Base-by-base conservation (phyloP, 1,284 basidiomycete genomes). In the Paramarasmius palmivorus region DNA sequence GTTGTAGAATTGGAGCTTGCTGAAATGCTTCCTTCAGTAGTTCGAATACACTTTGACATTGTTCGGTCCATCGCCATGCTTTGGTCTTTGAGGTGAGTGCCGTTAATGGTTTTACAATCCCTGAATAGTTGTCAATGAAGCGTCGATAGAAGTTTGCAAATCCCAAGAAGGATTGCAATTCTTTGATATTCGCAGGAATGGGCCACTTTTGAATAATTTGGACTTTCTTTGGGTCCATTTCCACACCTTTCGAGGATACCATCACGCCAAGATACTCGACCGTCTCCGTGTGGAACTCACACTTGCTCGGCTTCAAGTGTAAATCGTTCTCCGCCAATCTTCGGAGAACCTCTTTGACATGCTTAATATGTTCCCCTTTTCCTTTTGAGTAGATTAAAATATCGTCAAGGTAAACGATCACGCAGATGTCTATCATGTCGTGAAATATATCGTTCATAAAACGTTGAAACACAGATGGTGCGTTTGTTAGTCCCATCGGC, bases 231-330 rank as follows among this genome's bases (percentile, higher is more conserved):
- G 56, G 47, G 23, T 48, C 46, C 46, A 48, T 48, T 6, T 4
- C 8, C 7, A 48, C 22, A 6, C 46, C 46, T 2, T 22, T 12
- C 3, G 32, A 34, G 1, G 29, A 48, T 12, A 48, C 32, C 3
- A 48, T 35, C 2, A 48, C 46, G 2, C 46, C 46, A 2, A 46
- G 19, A 37, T 49, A 38, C 20, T 35, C 29, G 42, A 55, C 47
- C 2, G 44, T 25, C 10, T 15, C 23, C 19, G 26, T 46, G 51
- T 67, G 55, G 55, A 74, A 77, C 39, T 66, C 57, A 57, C 74
- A 76, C 56, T 79, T 78, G 23, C 68, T 61, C 0, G 68, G 57
- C 29, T 73, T 72, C 2, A 67, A 55, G 57, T 61, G 75, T 1
- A 78, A 63, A 0, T 61, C 47, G 44, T 68, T 47, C 4, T 65